These are phyloP conservation scores for Paecilomyces sp. DNA, from an alignment of 2,329 filamentous ascomycete species.

Conservation along the genomic window DNA sequence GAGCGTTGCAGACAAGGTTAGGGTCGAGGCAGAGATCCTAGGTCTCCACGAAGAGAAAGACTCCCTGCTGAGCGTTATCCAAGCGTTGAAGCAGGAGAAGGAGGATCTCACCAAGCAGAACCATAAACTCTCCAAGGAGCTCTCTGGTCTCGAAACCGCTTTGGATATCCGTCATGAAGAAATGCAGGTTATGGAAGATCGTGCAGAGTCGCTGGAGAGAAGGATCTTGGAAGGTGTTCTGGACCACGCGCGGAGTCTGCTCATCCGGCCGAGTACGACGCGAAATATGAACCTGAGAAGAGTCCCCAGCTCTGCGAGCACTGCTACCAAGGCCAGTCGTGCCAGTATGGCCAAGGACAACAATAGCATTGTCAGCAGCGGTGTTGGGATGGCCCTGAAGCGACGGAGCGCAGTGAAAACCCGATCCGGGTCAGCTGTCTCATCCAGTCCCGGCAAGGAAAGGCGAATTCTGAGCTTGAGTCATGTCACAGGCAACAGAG, in stretches of 20 bases:
- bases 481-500: constrained; percentile 72
- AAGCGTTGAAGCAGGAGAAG: constrained; percentile 38
- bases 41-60: constrained; percentile 54
- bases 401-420: constrained; percentile 43
- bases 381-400: constrained; percentile 43
- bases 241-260: constrained; percentile 76
- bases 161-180: constrained; percentile 84
- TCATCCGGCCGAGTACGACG: constrained; percentile 65
- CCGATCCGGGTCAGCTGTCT: constrained; percentile 35
- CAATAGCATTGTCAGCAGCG: constrained; percentile 31
- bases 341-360: constrained; percentile 28
- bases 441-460: constrained; percentile 46
- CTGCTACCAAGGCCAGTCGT: constrained; percentile 26
- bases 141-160: constrained; percentile 86
- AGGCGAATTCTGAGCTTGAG: constrained; percentile 84
- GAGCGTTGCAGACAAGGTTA: constrained; percentile 59
- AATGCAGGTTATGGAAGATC: constrained; percentile 79
- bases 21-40: constrained; percentile 48
- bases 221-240: constrained; percentile 93
- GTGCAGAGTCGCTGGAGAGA: constrained; percentile 82
- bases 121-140: constrained; percentile 71
- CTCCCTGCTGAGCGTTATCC: constrained; percentile 52
- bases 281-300: constrained; percentile 47
- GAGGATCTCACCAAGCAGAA: constrained; percentile 73
- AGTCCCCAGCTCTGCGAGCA: constrained; percentile 39